Evolutionary conservation across 129 eudicot species (phyloP), one percentile per base, ranked within the genome.

Genomic region (Flaveria sonorensis): DNA sequence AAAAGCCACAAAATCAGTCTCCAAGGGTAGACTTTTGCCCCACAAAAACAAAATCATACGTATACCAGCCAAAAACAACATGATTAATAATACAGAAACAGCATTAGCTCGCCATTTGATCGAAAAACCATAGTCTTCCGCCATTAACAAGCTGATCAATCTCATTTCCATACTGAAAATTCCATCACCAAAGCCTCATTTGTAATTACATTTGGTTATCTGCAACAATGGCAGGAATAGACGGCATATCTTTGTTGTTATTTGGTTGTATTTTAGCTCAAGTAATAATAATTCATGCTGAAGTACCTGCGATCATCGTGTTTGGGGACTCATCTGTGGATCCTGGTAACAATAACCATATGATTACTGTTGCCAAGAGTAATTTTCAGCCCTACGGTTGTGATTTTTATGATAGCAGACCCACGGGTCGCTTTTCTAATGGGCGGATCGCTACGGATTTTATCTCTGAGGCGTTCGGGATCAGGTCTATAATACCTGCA

Each of bases 321-420:
- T 90, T 92, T 18, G 98, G 98, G 69, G 98, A 92, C 79, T 92
- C 98, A 2, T 79, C 95, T 2, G 98, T 92, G 12, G 98, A 92
- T 83, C 64, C 98, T 12, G 98, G 98, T 45, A 92, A 92, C 81
- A 92, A 92, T 68, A 92, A 92, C 76, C 43, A 86, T 2, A 85
- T 90, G n/a, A 43, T 86, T 8, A 90, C 96, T 14, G 2, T 86
- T 42, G 82, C 85, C 19, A 85, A 66, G 83, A 92, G 98, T 83
- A 81, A 92, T 66, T 92, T 92, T 72, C 55, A 74, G 85, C 98
- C 98, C 2, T 92, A 92, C 45, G 98, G 98, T 30, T 88, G 98
- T 15, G 98, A 92, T 77, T 90, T 90, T 71, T 65, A 63, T 10
- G 89, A 85, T 16, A 89, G 89, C 16, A 65, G 51, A 65, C 89